These are phyloP conservation scores for Pezicula rhizophila DNA, from an alignment of 2,329 filamentous ascomycete species.

Conservation along the genomic window DNA sequence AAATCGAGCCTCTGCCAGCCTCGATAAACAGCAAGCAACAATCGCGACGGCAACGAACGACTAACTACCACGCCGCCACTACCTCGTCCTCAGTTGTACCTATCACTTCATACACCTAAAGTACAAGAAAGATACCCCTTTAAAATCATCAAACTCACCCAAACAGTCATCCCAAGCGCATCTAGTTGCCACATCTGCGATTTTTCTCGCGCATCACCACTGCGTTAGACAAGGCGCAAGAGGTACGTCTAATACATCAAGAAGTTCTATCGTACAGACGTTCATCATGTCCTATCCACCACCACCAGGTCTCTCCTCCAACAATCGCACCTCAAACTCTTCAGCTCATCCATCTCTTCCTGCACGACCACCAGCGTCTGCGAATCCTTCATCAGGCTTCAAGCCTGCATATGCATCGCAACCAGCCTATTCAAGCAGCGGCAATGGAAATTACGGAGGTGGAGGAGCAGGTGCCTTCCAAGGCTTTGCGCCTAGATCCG, in stretches of 20 bases:
- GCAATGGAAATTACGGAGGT: not conserved
- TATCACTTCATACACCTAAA: too few relatives aligned
- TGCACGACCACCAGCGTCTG: slow-evolving; percentile 64
- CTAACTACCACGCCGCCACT: too few relatives aligned
- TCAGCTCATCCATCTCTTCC: slow-evolving; percentile 61
- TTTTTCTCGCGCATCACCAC: not conserved
- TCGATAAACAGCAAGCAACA: too few relatives aligned
- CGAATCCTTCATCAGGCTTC: slow-evolving; percentile 12
- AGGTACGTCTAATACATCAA: slow-evolving; percentile 30
- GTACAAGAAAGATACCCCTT: too few relatives aligned
- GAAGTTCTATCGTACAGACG: slow-evolving; percentile 24
- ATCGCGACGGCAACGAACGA: too few relatives aligned
- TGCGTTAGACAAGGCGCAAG: slow-evolving; percentile 19
- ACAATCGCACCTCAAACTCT: slow-evolving; percentile 27
- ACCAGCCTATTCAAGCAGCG: slow-evolving; percentile 14
- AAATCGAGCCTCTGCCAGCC: too few relatives aligned
- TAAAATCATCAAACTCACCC: not conserved
- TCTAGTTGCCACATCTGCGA: not conserved
- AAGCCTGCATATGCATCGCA: slow-evolving; percentile 18
- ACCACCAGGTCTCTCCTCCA: slow-evolving; percentile 64
- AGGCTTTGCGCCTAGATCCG: slow-evolving; percentile 54
- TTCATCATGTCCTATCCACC: slow-evolving; percentile 83
- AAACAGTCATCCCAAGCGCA: not conserved
- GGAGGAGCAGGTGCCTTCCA: slow-evolving; percentile 34
- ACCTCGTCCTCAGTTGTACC: too few relatives aligned